phyloP scores from a whole-genome alignment of 805 yeast genomes.

The Yarrowia alimentaria region DNA sequence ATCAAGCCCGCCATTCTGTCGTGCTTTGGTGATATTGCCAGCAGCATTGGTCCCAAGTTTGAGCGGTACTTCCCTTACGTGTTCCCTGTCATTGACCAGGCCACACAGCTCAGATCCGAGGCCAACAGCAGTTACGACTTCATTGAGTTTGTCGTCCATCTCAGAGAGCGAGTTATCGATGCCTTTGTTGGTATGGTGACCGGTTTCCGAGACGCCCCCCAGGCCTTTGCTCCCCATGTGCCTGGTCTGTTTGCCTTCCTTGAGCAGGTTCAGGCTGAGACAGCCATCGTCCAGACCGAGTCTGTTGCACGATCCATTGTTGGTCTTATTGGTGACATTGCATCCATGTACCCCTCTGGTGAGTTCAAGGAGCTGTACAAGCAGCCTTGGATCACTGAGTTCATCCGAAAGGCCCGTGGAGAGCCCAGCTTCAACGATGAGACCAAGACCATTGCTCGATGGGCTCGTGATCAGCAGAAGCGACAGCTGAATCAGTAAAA shows the following conservation, averaged over 20 bases:
- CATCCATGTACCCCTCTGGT: constrained; percentile 79
- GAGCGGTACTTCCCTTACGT: constrained; percentile 74
- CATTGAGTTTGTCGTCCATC: constrained; percentile 65
- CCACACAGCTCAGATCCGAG: constrained; percentile 39
- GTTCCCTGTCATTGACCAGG: constrained; percentile 59
- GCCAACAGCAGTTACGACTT: too few species aligned
- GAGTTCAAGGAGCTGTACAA: constrained; percentile 62
- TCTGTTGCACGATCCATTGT: constrained; percentile 77
- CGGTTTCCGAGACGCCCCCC: constrained; percentile 73
- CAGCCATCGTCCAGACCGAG: too few species aligned
- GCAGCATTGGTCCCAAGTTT: constrained; percentile 77
- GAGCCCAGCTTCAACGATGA: constrained; percentile 58
- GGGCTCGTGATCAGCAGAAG: constrained; percentile 91
- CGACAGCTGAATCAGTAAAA: constrained; percentile 37
- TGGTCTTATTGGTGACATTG: constrained; percentile 90
- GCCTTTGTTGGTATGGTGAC: constrained; percentile 94
- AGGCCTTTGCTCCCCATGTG: too few species aligned
- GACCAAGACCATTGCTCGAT: constrained; percentile 89
- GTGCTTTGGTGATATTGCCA: constrained; percentile 93
- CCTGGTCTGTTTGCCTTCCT: constrained; percentile 64
- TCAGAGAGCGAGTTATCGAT: constrained; percentile 88
- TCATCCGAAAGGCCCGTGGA: constrained; percentile 70
- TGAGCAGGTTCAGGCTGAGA: too few species aligned
- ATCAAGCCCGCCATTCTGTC: constrained; percentile 84
- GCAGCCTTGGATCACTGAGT: constrained; percentile 76